phyloP scores from a whole-genome alignment of 306 rosid genomes.

The Cucumis melo region DNA sequence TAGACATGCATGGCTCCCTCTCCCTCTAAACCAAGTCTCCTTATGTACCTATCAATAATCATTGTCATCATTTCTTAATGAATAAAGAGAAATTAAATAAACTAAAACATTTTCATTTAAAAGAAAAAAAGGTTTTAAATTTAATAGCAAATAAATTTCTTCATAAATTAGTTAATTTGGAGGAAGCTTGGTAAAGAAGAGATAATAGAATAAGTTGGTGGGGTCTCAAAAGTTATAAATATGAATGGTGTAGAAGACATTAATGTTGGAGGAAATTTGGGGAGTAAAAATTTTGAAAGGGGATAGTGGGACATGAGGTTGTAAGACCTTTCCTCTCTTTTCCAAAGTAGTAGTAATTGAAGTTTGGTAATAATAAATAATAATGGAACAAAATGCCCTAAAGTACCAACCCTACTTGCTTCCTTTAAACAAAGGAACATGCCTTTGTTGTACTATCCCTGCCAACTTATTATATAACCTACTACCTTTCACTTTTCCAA shows the following conservation, averaged over 20 bases:
- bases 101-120: not conserved
- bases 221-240: not conserved
- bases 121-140: not conserved
- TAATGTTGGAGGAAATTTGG: not conserved
- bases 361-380: not conserved
- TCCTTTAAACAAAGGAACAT: not conserved
- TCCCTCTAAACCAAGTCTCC: not conserved
- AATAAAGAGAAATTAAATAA: not conserved
- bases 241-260: not conserved
- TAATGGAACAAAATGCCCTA: constrained; percentile 4
- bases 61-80: no score
- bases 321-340: not conserved
- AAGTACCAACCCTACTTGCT: constrained; percentile 1
- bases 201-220: not conserved
- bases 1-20: not conserved
- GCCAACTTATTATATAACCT: not conserved
- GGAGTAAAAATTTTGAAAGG: not conserved
- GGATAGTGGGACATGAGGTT: not conserved
- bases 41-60: not conserved
- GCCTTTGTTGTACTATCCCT: not conserved
- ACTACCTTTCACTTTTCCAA: not conserved
- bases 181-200: not conserved
- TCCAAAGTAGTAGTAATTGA: not conserved
- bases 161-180: not conserved
- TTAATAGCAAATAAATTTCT: not conserved